These are phyloP conservation scores for Pleurostoma richardsiae DNA, from an alignment of 2,329 filamentous ascomycete genomes.

Conservation along the genomic window DNA sequence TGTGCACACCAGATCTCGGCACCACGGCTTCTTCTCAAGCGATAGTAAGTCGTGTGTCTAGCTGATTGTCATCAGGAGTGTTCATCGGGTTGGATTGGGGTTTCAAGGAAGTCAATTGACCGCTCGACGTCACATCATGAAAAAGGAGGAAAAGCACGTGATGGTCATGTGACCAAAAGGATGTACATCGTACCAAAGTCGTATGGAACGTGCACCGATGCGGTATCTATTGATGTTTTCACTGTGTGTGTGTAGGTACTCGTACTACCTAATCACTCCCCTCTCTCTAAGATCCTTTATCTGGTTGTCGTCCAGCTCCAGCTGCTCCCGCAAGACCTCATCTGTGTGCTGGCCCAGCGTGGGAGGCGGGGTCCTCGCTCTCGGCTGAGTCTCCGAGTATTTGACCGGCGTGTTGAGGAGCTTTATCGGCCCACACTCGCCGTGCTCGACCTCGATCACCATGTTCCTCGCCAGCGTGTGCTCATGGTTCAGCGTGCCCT, in stretches of 20 bases:
- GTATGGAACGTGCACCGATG: no score
- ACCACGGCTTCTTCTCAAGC: no score
- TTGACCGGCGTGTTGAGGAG: slow-evolving; percentile 94
- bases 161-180: background rate
- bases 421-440: slow-evolving; percentile 76
- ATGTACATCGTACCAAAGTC: no score
- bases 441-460: slow-evolving; percentile 84
- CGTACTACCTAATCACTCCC: slow-evolving; percentile 58
- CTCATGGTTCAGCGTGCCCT: slow-evolving; percentile 74
- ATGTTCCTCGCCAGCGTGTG: slow-evolving; percentile 84
- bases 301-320: slow-evolving; percentile 54
- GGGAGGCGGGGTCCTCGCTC: slow-evolving; percentile 73
- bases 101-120: no score
- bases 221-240: no score
- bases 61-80: no score
- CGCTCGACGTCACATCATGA: no score
- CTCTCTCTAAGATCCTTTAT: slow-evolving; percentile 59
- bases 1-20: no score
- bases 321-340: slow-evolving; percentile 61
- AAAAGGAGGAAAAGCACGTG: background rate
- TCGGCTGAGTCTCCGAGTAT: slow-evolving; percentile 76
- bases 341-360: slow-evolving; percentile 83
- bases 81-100: no score
- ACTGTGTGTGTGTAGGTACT: background rate
- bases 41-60: no score